Percentiles rank a stretch among this genome's conserved stretches.
Conservation (phyloP, 2,329 filamentous ascomycete genomes). For the Neopestalotiopsis rosae region DNA sequence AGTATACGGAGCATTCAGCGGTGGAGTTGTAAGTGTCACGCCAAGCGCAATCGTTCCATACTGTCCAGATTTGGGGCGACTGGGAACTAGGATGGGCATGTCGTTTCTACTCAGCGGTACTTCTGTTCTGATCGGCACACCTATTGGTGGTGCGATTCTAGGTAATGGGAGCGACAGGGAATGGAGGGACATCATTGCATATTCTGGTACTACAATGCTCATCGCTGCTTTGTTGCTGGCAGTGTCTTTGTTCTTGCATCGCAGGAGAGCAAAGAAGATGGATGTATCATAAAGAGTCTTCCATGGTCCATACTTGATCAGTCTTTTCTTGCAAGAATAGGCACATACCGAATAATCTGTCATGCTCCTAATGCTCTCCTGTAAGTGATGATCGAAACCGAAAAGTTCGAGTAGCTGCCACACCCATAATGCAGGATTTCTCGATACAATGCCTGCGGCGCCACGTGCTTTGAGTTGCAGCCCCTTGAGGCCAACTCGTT, state of each 20-base stretch:
- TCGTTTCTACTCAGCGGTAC: conserved; percentile 43
- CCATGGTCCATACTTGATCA: no score
- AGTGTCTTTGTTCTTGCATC: conserved; percentile 27
- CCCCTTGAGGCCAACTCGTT: not conserved
- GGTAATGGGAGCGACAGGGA: conserved; percentile 29
- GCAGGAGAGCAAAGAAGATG: not conserved
- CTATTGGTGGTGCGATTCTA: conserved; percentile 55
- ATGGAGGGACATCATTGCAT: conserved; percentile 41
- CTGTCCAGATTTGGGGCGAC: conserved; percentile 26
- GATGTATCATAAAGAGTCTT: not conserved
- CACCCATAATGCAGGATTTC: not conserved
- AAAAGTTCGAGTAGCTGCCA: no score
- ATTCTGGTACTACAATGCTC: conserved; percentile 34
- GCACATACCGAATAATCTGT: not conserved
- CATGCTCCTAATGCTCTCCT: no score
- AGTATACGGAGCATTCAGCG: conserved; percentile 42
- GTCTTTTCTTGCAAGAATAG: not conserved
- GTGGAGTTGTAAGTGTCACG: conserved; percentile 39
- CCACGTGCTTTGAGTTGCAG: not conserved
- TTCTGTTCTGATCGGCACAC: conserved; percentile 56
- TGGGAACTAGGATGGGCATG: conserved; percentile 51
- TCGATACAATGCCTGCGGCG: not conserved
- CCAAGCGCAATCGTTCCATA: conserved; percentile 33
- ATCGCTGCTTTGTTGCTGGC: conserved; percentile 30
- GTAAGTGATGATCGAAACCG: no score